Evolutionary conservation across 495 filamentous ascomycete species (phyloP).

Genomic region (Penicillium mononematosum): DNA sequence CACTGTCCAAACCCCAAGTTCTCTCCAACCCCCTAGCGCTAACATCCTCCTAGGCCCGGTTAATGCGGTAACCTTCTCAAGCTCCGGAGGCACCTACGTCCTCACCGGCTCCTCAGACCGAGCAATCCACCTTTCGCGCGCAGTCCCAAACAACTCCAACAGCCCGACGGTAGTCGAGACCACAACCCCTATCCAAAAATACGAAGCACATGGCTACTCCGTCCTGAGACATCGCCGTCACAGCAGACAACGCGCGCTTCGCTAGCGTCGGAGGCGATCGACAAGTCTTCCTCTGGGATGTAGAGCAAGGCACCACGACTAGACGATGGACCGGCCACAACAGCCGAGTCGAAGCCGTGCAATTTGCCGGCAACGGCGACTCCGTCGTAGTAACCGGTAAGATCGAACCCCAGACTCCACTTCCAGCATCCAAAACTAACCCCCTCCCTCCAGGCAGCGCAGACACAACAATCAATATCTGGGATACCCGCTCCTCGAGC

Average conservation of each 20-base stretch:
- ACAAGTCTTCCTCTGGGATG: conserved; percentile 91
- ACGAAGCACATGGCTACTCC: conserved; percentile 85
- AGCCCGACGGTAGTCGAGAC: conserved; percentile 36
- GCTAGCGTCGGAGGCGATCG: conserved; percentile 83
- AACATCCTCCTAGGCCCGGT: conserved; percentile 32
- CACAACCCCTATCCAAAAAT: conserved; percentile 72
- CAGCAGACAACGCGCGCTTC: conserved; percentile 77
- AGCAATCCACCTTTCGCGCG: conserved; percentile 76
- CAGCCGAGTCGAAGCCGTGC: conserved; percentile 70
- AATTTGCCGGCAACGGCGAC: conserved; percentile 70
- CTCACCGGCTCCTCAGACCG: conserved; percentile 87
- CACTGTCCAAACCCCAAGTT: neutral
- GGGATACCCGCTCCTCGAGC: conserved; percentile 67
- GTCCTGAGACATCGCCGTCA: conserved; percentile 75
- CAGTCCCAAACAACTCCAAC: conserved; percentile 43
- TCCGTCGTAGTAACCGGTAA: conserved; percentile 64
- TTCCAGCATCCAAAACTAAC: neutral
- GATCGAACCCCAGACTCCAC: neutral
- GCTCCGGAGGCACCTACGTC: conserved; percentile 51
- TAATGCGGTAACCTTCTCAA: conserved; percentile 44
- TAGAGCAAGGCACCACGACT: conserved; percentile 68
- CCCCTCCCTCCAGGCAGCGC: conserved; percentile 57
- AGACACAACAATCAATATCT: conserved; percentile 80
- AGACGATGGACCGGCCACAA: conserved; percentile 73
- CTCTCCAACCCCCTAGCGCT: conserved; percentile 4